Base-by-base conservation (phyloP, 805 yeast genomes). In the Lipomyces yamadae region DNA sequence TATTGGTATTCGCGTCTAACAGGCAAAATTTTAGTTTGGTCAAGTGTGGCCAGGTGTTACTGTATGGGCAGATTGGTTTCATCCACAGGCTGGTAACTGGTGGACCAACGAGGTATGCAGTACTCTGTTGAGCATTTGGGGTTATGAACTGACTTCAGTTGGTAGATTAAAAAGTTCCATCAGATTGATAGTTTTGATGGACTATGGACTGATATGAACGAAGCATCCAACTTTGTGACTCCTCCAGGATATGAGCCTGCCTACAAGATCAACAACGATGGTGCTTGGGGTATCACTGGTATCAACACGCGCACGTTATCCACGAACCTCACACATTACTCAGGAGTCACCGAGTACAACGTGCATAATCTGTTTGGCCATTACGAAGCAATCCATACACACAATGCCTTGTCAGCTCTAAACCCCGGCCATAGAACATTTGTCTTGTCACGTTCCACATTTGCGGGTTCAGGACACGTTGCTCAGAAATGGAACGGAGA, bases 401-500 rank as follows among this genome's bases (percentile, higher is more conserved):
- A 63, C 58, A 11, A 18, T 8, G 65, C 57, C 7, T 32, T 63
- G 18, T 7, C 50, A 33, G 37, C 45, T 4, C 33, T 58, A n/a
- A 24, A 24, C 13, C 58, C 56, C n/a, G 50, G 58, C 39, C 13
- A 73, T 59, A 70, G 78, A 45, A 96, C 96, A 10, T 91, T 91
- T 70, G 76, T 91, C 8, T 78, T 91, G 60, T 88, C 96, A 0
- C 81, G 96, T 70, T 81, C 95, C 0, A 90, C 84, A 74, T 90
- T 81, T 74, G 81, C 94, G 0, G 96, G 96, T 0, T 89, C 94
- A 4, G 96, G 91, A 76, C 83, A 90, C 73, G 82, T 92, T 0
- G 84, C 91, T 0, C 95, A 95, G 0, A 86, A 88, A 84, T 91
- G 96, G 96, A 88, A 92, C 0, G 96, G 96, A 58, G 96, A 91